Evolutionary conservation across 1,284 basidiomycete genomes (phyloP), one percentile per base, ranked within the genome.

Genomic region (Apiotrichum montevideense): DNA sequence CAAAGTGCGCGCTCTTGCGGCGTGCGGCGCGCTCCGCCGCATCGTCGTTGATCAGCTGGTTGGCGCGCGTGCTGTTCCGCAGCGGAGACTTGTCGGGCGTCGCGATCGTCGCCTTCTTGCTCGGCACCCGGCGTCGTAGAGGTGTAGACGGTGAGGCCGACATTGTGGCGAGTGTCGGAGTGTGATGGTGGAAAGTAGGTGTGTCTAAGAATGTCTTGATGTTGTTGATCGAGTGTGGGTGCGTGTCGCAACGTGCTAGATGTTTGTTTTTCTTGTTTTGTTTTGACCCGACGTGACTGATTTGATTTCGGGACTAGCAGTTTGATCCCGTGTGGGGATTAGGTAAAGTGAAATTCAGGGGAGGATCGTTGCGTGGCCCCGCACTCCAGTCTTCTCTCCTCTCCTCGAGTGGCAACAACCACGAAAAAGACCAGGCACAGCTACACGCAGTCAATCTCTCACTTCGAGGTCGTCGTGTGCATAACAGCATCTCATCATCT

Each of bases 1-100:
- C 62, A 57, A 74, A 74, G 52, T 72, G 71, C 1, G 73, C 70
- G 2, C 67, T 69, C 55, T 70, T 71, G 14, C 73, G 57, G 14
- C 73, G 47, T 2, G 65, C 63, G 0, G 72, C 70, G 15, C 70
- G 70, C 46, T 75, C 73, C 2, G 71, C 68, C 6, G 53, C 63
- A 52, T 75, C 72, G 59, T 73, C 70, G 61, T 73, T 74, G 43
- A 69, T 57, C 39, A 63, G 61, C 33, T 52, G 50, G 46, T 63
- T 62, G 42, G 52, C 46, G 14, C 47, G 52, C 15, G 32, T 50
- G 32, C 53, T 54, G 29, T 51, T 50, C 13, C 51, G 46, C 9
- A 58, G 51, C 8, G 56, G 58, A 14, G 53, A 42, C 29, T 15
- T 5, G 3, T n/a, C n/a, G 13, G 54, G 46, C 14, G 14, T 41